Percentiles rank a stretch among this genome's conserved stretches.
Conservation (phyloP, 2,329 filamentous ascomycete genomes). For the Fusarium cicatricum region DNA sequence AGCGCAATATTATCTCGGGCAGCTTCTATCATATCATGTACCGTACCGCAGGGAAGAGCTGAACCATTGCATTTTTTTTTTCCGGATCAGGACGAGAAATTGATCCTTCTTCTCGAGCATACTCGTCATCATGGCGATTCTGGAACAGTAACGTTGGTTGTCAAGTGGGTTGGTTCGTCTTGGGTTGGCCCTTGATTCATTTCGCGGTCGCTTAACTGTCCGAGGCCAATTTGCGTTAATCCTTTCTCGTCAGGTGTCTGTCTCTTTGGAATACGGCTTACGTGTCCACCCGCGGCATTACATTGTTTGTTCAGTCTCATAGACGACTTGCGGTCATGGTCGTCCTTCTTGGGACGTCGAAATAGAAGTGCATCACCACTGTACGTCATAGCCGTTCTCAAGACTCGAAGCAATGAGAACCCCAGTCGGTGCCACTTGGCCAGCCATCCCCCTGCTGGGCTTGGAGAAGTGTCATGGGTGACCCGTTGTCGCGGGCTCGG, state of each 20-base stretch:
- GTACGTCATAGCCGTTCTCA: constrained; percentile 9
- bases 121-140: constrained; percentile 15
- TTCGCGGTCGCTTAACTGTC: constrained; percentile 34
- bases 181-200: constrained; percentile 23
- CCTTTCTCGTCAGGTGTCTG: constrained; percentile 4
- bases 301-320: neutral
- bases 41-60: too few relatives aligned
- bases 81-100: constrained; percentile 8
- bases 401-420: constrained; percentile 18
- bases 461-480: constrained; percentile 33
- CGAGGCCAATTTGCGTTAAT: constrained; percentile 21
- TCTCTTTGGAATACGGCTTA: neutral
- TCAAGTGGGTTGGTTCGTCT: constrained; percentile 18
- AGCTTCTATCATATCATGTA: neutral
- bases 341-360: neutral
- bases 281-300: neutral
- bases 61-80: neutral
- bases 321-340: neutral
- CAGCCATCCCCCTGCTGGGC: constrained; percentile 35
- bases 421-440: constrained; percentile 33
- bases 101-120: neutral
- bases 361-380: neutral
- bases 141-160: constrained; percentile 20
- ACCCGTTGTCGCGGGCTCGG: constrained; percentile 37
- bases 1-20: neutral